Evolutionary conservation across 352 stramenopile species (phyloP).

Genomic region (Peronosclerospora sorghi): DNA sequence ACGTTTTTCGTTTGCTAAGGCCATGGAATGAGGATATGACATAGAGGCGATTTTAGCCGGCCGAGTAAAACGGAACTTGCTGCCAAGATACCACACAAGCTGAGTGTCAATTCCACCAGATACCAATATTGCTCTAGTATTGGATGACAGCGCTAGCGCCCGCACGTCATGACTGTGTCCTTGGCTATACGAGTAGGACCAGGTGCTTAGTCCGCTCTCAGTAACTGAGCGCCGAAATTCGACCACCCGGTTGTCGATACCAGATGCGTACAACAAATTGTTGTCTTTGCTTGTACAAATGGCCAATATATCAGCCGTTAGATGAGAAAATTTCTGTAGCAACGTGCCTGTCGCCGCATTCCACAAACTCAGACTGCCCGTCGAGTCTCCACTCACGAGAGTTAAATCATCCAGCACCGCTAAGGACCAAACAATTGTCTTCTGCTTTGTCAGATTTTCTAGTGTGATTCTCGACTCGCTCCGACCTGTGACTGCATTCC

Average conservation of each 20-base stretch:
- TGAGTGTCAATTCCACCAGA: constrained; percentile 91
- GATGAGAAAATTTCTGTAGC: constrained; percentile 87
- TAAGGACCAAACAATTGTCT: constrained; percentile 85
- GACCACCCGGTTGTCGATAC: constrained; percentile 89
- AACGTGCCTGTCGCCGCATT: constrained; percentile 86
- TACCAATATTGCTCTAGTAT: constrained; percentile 56
- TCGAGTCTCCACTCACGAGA: constrained; percentile 87
- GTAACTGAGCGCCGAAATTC: constrained; percentile 50
- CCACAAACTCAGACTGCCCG: constrained; percentile 90
- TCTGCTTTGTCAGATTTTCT: constrained; percentile 65
- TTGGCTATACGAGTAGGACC: constrained; percentile 81
- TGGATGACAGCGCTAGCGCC: constrained; percentile 61
- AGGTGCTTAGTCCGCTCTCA: constrained; percentile 32
- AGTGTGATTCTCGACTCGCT: constrained; percentile 81
- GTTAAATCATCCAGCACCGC: constrained; percentile 85
- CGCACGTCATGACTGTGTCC: constrained; percentile 87
- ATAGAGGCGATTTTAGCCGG: constrained; percentile 87
- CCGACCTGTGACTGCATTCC: constrained; percentile 61
- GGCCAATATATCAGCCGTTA: constrained; percentile 85
- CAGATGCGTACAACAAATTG: constrained; percentile 86
- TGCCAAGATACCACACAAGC: constrained; percentile 84
- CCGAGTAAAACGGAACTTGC: constrained; percentile 74
- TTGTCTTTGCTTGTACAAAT: constrained; percentile 78
- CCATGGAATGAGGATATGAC: constrained; percentile 59
- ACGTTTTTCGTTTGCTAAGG: constrained; percentile 51